phyloP scores from a whole-genome alignment of 805 yeast species.

The Zygosaccharomyces lentus region DNA sequence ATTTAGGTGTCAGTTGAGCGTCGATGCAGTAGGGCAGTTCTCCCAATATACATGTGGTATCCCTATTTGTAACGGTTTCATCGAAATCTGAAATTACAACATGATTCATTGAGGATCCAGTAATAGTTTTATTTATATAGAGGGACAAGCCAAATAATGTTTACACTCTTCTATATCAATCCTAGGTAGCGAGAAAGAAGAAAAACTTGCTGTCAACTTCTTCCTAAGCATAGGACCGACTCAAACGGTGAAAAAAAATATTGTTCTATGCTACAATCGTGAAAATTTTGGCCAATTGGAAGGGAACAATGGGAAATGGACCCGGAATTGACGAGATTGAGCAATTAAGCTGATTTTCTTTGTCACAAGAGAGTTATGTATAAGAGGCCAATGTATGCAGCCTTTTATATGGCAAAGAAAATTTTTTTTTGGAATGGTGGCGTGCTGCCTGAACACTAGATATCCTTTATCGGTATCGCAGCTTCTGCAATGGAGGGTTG shows the following conservation, averaged over 20 bases:
- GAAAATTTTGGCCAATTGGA: conserved; percentile 1
- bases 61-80: conserved; percentile 31
- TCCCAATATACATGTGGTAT: conserved; percentile 28
- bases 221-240: conserved; percentile 18
- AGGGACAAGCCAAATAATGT: conserved; percentile 14
- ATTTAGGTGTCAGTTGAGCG: conserved; percentile 18
- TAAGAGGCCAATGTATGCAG: not conserved
- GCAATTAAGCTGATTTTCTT: conserved; percentile 12
- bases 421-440: not conserved
- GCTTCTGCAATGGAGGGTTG: conserved; percentile 31
- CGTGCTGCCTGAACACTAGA: too few relatives aligned
- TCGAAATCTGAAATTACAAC: conserved; percentile 32
- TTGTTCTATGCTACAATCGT: conserved; percentile 22
- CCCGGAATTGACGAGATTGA: conserved; percentile 9
- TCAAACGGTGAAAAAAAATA: conserved; percentile 28
- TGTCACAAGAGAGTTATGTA: too few relatives aligned
- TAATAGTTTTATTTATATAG: not conserved
- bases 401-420: not conserved
- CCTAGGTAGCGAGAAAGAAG: conserved; percentile 18
- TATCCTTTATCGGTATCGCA: not conserved
- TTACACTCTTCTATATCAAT: conserved; percentile 35
- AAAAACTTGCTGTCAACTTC: conserved; percentile 3
- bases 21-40: conserved; percentile 22
- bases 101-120: conserved; percentile 9
- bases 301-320: conserved; percentile 1